A percentile compares a stretch with the other conserved stretches of the same genome.
Evolutionary conservation across 768 basidiomycete species (phyloP).

Genomic region (Amanita molliuscula): DNA sequence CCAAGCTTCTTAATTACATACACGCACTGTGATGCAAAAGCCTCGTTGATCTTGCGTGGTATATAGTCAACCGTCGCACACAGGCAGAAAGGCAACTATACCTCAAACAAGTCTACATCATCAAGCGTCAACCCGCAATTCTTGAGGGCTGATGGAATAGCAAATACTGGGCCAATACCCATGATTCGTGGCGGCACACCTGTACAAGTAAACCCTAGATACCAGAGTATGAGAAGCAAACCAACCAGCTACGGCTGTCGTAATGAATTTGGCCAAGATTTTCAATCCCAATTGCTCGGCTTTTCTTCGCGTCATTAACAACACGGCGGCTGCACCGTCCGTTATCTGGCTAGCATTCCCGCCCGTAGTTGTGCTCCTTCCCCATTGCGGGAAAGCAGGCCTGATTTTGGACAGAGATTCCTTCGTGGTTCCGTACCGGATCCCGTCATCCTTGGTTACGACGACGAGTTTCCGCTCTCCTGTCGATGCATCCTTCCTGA

Average conservation of each 20-base stretch:
- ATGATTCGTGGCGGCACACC: constrained; percentile 76
- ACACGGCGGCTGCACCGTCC: constrained; percentile 72
- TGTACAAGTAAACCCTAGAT: constrained; percentile 11
- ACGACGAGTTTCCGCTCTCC: constrained; percentile 42
- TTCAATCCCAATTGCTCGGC: constrained; percentile 66
- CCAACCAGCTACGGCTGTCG: constrained; percentile 59
- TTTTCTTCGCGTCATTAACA: constrained; percentile 73
- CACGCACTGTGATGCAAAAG: constrained; percentile 77
- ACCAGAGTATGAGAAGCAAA: background rate
- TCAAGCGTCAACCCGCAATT: constrained; percentile 51
- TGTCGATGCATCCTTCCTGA: constrained; percentile 44
- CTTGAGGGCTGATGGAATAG: constrained; percentile 72
- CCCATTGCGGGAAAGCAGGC: constrained; percentile 80
- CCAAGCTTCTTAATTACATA: constrained; percentile 61
- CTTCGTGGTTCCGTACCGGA: constrained; percentile 64
- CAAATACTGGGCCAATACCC: constrained; percentile 79
- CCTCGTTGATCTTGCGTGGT: constrained; percentile 69
- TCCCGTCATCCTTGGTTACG: constrained; percentile 66
- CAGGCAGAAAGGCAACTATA: constrained; percentile 14
- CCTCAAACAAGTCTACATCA: constrained; percentile 79
- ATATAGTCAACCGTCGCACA: background rate
- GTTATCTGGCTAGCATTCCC: constrained; percentile 84
- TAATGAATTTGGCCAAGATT: constrained; percentile 71
- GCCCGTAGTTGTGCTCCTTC: constrained; percentile 61
- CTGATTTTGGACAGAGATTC: constrained; percentile 53